Evolutionary conservation across 306 rosid species (phyloP), one percentile per base, ranked within the genome.

Genomic region (Vigna angularis): DNA sequence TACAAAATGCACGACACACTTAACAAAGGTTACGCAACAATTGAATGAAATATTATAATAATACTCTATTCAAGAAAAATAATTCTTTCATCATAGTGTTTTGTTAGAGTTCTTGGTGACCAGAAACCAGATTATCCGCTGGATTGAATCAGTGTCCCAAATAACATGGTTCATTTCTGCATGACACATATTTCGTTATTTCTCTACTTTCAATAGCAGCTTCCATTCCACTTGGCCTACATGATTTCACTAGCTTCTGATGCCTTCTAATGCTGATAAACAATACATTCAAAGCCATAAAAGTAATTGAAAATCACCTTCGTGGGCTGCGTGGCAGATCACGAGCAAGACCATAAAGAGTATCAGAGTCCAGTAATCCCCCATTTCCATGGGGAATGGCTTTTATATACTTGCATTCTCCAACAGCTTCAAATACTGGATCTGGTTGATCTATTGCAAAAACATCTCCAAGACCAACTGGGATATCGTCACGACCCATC

Each of bases 401-500:
- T 89, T 85, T 88, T 17, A 77, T 83, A 56, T 89, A 82, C 77
- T 91, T 88, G 89, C 99, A 95, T 61, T 83, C 85, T 73, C 98
- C 99, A 75, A 88, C 90, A n/a, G 86, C 72, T 61, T 86, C 14
- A 26, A 74, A 78, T 68, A 47, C 44, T 74, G 91, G 85, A 70
- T 93, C 90, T 28, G 90, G 69, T 17, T 93, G 96, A 87, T 91
- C 91, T 82, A 73, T 81, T 16, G 94, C 94, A 82, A 85, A 93
- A 8, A 85, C 76, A 14, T 93, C 97, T 81, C 99, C 99, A 4
- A 86, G 86, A 74, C 98, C 99, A 64, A 95, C 91, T 8, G 87
- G 94, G 70, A 95, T 88, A 84, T 95, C 99, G 13, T 93, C 99
- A 18, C 97, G 90, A 12, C 99, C 98, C 99, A 95, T 93, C 99